phyloP scores from a whole-genome alignment of 2,329 filamentous ascomycete species.

The Fusarium piperis region DNA sequence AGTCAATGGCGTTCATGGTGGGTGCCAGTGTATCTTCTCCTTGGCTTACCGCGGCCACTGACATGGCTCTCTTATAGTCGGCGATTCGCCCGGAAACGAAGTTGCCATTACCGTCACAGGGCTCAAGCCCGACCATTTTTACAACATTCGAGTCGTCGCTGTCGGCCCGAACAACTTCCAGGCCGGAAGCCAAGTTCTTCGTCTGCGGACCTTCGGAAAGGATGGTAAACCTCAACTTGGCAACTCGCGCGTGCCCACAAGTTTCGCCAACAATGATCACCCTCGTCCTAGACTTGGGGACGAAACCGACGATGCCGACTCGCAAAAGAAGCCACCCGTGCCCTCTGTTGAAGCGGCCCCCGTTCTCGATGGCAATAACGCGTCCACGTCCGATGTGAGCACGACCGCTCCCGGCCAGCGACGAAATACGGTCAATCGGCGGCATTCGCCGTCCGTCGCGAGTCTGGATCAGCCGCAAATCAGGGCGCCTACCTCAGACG shows the following conservation, averaged over 20 bases:
- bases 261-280: conserved; percentile 64
- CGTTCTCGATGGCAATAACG: conserved; percentile 67
- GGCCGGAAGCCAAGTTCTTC: conserved; percentile 85
- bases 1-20: conserved; percentile 91
- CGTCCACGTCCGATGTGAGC: conserved; percentile 69
- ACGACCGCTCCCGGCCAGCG: conserved; percentile 57
- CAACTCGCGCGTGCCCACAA: conserved; percentile 65
- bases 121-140: conserved; percentile 86
- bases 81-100: conserved; percentile 72
- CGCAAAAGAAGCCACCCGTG: conserved; percentile 58
- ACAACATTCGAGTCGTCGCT: conserved; percentile 92
- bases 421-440: conserved; percentile 72
- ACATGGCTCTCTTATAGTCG: conserved; percentile 64
- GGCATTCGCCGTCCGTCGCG: conserved; percentile 77
- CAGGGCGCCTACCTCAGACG: conserved; percentile 57
- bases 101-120: conserved; percentile 86
- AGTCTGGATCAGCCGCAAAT: conserved; percentile 61
- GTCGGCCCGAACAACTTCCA: conserved; percentile 94
- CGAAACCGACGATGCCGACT: conserved; percentile 57
- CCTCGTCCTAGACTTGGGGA: conserved; percentile 52
- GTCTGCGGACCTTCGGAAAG: conserved; percentile 78
- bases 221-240: conserved; percentile 71
- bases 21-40: conserved; percentile 44
- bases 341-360: conserved; percentile 69
- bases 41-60: conserved; percentile 6